A percentile compares a stretch with the other conserved stretches of the same genome.
phyloP scores from a whole-genome alignment of 1,284 basidiomycete species.

The Pseudozyma tsukubaensis region DNA sequence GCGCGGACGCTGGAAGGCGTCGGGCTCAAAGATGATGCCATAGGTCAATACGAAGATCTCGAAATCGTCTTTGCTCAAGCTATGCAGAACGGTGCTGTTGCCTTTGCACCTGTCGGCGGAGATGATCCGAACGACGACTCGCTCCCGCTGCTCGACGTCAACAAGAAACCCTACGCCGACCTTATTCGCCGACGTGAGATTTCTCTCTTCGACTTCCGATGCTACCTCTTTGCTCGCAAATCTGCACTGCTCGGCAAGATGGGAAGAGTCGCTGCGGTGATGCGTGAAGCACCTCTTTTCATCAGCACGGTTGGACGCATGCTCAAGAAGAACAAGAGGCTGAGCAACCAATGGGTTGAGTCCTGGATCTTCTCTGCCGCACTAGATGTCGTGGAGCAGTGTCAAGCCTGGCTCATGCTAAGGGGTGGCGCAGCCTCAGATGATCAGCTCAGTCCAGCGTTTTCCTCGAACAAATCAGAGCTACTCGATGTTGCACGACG shows the following conservation, averaged over 20 bases:
- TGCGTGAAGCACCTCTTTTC: constrained; percentile 78
- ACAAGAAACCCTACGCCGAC: constrained; percentile 86
- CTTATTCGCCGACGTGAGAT: constrained; percentile 90
- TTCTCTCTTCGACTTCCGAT: constrained; percentile 91
- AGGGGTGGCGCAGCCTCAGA: constrained; percentile 34
- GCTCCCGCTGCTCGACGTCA: constrained; percentile 79
- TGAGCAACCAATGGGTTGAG: constrained; percentile 81
- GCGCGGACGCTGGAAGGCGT: constrained; percentile 92
- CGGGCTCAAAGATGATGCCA: constrained; percentile 86
- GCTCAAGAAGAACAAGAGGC: constrained; percentile 74
- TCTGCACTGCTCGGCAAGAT: constrained; percentile 81
- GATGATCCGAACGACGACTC: constrained; percentile 78
- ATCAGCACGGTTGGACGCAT: constrained; percentile 83
- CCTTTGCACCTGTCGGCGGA: constrained; percentile 53
- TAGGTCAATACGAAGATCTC: constrained; percentile 89
- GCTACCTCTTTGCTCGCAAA: constrained; percentile 89
- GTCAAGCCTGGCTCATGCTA: constrained; percentile 77
- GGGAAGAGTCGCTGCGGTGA: constrained; percentile 77
- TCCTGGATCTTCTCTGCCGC: constrained; percentile 94
- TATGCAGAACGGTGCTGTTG: constrained; percentile 52
- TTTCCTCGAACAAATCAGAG: constrained; percentile 76
- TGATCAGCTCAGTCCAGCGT: constrained; percentile 51
- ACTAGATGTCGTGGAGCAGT: constrained; percentile 84
- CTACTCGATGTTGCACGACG: constrained; percentile 80
- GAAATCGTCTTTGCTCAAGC: constrained; percentile 78